Evolutionary conservation across 805 yeast species (phyloP).

Genomic region (Starmerella cellae): DNA sequence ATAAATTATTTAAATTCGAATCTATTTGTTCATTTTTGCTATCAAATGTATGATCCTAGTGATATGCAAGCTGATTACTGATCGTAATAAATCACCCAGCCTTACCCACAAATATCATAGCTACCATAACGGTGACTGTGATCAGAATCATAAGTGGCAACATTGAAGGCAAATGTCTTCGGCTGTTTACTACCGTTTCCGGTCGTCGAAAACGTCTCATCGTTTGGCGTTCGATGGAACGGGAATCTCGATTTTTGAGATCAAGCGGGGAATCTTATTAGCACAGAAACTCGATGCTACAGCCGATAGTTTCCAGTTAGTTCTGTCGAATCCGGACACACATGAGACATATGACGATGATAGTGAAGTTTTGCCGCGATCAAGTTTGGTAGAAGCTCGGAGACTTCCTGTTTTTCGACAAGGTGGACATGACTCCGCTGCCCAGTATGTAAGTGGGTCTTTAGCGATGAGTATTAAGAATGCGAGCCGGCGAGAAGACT

Average conservation of each 20-base stretch:
- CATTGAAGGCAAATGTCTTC: too few relatives aligned
- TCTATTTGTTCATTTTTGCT: too few relatives aligned
- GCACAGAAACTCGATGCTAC: conserved; percentile 75
- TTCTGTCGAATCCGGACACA: conserved; percentile 58
- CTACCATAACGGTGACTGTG: too few relatives aligned
- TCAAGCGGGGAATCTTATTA: conserved; percentile 76
- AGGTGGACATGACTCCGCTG: conserved; percentile 39
- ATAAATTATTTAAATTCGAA: too few relatives aligned
- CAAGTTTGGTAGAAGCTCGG: conserved; percentile 67
- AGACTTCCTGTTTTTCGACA: conserved; percentile 55
- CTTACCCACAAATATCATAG: too few relatives aligned
- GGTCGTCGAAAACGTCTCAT: conserved; percentile 67
- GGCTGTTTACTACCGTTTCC: conserved; percentile 71
- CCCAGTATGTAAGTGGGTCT: conserved; percentile 44
- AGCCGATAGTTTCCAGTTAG: conserved; percentile 59
- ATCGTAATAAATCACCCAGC: too few relatives aligned
- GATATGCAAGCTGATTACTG: too few relatives aligned
- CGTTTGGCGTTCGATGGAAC: conserved; percentile 89
- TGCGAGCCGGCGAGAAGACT: conserved; percentile 28
- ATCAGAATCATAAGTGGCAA: too few relatives aligned
- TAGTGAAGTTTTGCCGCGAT: conserved; percentile 78
- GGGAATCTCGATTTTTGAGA: conserved; percentile 86
- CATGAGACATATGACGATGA: conserved; percentile 73
- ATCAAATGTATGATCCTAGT: too few relatives aligned
- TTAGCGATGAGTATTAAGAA: conserved; percentile 27